A percentile compares a stretch with the other conserved stretches of the same genome.
Evolutionary conservation across 2,329 filamentous ascomycete species (phyloP).

Genomic region (Paecilomyces sp.): DNA sequence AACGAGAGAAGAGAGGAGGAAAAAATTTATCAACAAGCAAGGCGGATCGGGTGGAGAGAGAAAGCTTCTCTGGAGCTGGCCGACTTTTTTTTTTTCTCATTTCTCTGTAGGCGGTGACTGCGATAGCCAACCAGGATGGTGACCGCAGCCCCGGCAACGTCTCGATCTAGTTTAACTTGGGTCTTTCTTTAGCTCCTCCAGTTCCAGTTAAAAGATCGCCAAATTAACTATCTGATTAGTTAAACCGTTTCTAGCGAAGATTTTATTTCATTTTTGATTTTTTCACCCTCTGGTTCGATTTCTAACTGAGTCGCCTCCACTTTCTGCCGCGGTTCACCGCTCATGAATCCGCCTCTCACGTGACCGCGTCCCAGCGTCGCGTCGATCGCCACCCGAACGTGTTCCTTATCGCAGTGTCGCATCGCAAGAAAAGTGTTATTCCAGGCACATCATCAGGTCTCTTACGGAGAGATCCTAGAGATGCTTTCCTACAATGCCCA

Average conservation of each 20-base stretch:
- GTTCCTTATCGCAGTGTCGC: background rate
- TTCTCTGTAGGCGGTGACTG: background rate
- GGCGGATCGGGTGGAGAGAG: background rate
- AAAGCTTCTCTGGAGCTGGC: background rate
- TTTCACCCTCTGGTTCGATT: background rate
- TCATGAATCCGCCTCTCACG: background rate
- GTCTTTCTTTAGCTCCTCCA: background rate
- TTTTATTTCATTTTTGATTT: background rate
- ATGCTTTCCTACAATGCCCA: conserved; percentile 12
- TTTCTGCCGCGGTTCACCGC: background rate
- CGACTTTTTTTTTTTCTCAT: background rate
- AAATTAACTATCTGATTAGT: too few relatives aligned
- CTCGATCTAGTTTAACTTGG: background rate
- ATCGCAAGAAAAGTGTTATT: background rate
- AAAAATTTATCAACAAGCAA: conserved; percentile 1
- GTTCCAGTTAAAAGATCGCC: too few relatives aligned
- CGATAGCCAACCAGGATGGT: background rate
- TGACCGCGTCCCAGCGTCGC: background rate
- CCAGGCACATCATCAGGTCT: background rate
- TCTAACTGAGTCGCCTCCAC: background rate
- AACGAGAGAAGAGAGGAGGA: background rate
- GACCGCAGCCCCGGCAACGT: background rate
- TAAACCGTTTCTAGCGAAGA: too few relatives aligned
- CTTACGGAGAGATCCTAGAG: background rate
- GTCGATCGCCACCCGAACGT: background rate